A percentile compares a stretch with the other conserved stretches of the same genome.
Conservation (phyloP, 257 asterid genomes). For the Penstemon newberryi region DNA sequence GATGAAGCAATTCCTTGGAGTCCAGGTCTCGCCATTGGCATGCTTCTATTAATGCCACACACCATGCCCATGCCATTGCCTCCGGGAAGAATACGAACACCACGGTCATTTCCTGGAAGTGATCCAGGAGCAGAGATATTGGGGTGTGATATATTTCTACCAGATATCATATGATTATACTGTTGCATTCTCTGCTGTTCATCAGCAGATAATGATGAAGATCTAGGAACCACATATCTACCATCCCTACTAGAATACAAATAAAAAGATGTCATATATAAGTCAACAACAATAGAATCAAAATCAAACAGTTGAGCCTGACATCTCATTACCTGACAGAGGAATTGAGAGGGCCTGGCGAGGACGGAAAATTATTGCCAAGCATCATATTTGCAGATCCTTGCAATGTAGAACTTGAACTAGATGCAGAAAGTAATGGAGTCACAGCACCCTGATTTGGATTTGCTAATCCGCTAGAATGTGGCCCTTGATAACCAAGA, state of each 20-base stretch:
- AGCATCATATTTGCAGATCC: conserved; percentile 65
- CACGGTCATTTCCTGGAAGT: conserved; percentile 67
- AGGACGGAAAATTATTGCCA: conserved; percentile 57
- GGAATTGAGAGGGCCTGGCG: conserved; percentile 60
- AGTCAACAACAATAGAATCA: conserved; percentile 20
- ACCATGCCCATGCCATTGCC: conserved; percentile 62
- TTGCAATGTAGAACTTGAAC: conserved; percentile 53
- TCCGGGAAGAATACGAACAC: conserved; percentile 66
- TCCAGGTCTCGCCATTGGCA: conserved; percentile 74
- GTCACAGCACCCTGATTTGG: conserved; percentile 52
- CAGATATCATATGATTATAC: conserved; percentile 63
- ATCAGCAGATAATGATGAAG: conserved; percentile 61
- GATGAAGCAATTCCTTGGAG: conserved; percentile 70
- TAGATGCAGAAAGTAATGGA: conserved; percentile 53
- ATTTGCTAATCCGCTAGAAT: conserved; percentile 51
- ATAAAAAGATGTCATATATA: not conserved
- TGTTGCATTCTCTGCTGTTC: conserved; percentile 84
- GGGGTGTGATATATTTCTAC: conserved; percentile 62
- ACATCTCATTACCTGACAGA: conserved; percentile 64
- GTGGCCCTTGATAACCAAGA: conserved; percentile 75
- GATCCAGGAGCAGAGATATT: conserved; percentile 62
- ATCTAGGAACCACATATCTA: conserved; percentile 61
- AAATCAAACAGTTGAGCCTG: conserved; percentile 1
- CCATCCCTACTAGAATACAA: conserved; percentile 54
- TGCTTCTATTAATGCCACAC: conserved; percentile 59